Evolutionary conservation across 108 stramenopile genomes (phyloP), one percentile per base, ranked within the genome.

Genomic region (Pseudonitzschia pungens): DNA sequence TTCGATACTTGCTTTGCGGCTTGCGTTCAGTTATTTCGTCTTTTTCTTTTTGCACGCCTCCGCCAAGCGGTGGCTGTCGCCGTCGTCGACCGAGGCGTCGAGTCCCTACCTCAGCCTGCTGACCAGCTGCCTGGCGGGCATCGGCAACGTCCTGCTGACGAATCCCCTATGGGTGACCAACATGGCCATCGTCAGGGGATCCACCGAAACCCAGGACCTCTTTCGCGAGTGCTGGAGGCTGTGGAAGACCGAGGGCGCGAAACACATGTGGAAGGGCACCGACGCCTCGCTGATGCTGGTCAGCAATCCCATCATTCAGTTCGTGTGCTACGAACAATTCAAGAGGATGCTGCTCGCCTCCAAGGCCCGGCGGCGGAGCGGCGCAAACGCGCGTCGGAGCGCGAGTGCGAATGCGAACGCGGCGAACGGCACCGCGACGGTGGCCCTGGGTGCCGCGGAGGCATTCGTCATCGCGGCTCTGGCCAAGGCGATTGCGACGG

Each of bases 251-350:
- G 78, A 82, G 26, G 91, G 91, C 3, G 20, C 73, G 11, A 29
- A 28, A 10, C 83, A 81, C 21, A 68, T 94, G 57, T 94, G 93
- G 93, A 81, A 69, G 69, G 88, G 93, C 24, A 94, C 90, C 27
- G 40, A 52, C 11, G 84, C 96, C 21, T 96, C 94, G 22, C 64
- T 98, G n/a, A 67, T 96, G 10, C 81, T 96, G 18, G 96, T 98
- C n/a, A 88, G 89, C 55, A 98, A 98, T 77, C 97, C 97, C 20
- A 87, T 92, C 79, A 92, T 98, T 43, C 97, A 98, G 77, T 93
- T 91, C 71, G 87, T 93, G 62, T 72, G 84, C 8, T 98, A 98
- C 82, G 97, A 95, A 33, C 85, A 84, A 55, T 69, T 96, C 64
- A 93, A 92, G 59, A 33, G 70, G n/a, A 33, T 32, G 41, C 22